Evolutionary conservation across 2,329 filamentous ascomycete species (phyloP).

Genomic region (Aureobasidium lini): DNA sequence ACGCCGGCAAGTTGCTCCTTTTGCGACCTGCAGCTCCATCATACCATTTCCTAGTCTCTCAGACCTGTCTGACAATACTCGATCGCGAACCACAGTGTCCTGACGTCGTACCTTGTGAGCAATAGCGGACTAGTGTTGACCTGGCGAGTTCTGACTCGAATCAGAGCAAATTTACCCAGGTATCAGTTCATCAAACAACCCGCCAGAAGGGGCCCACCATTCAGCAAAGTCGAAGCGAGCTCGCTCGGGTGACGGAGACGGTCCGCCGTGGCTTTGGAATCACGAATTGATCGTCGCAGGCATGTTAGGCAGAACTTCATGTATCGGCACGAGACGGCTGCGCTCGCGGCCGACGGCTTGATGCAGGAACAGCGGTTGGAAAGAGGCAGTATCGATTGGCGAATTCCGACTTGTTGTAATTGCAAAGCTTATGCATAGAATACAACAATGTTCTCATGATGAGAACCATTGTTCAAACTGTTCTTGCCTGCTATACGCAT

Average conservation of each 20-base stretch:
- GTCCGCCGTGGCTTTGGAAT: not conserved
- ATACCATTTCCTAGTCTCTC: too few species aligned
- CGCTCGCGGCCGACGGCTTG: not conserved
- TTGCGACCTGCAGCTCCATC: not conserved
- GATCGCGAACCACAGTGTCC: not conserved
- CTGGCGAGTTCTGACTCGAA: not conserved
- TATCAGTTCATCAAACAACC: not conserved
- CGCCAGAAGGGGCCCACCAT: not conserved
- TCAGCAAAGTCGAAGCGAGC: constrained; percentile 6
- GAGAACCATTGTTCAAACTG: not conserved
- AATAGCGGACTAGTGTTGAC: not conserved
- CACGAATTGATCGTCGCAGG: constrained; percentile 6
- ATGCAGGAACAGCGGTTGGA: constrained; percentile 2
- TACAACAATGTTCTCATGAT: too few species aligned
- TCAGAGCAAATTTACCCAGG: not conserved
- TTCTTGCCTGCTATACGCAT: not conserved
- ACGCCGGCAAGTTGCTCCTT: not conserved
- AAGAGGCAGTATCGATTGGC: not conserved
- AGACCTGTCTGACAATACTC: too few species aligned
- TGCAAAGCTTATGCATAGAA: too few species aligned
- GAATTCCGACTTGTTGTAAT: not conserved
- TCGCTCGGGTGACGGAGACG: not conserved
- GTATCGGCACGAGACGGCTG: not conserved
- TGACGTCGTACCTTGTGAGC: too few species aligned
- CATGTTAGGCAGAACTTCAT: not conserved